Evolutionary conservation across 495 filamentous ascomycete species (phyloP).

Genomic region (Patellaria atrata): DNA sequence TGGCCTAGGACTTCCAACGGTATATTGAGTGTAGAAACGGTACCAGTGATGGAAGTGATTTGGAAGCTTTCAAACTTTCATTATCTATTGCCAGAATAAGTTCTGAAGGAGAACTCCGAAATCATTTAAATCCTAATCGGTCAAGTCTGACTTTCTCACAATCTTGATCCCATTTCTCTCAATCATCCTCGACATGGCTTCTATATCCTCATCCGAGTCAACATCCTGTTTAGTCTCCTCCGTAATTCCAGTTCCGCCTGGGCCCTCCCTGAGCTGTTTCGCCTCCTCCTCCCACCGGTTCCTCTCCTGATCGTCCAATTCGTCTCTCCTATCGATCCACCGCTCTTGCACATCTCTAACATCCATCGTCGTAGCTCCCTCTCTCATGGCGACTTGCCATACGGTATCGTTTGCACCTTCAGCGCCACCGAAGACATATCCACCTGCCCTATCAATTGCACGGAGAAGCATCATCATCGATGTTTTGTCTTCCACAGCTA

Average conservation of each 20-base stretch:
- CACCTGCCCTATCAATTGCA: slow-evolving; percentile 77
- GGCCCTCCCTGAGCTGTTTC: slow-evolving; percentile 28
- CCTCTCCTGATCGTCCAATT: slow-evolving; percentile 68
- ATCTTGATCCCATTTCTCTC: slow-evolving; percentile 22
- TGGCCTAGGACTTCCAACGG: too few relatives aligned
- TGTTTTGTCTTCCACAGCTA: slow-evolving; percentile 90
- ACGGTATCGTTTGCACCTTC: slow-evolving; percentile 85
- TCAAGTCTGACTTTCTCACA: too few relatives aligned
- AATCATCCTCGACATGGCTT: slow-evolving; percentile 17
- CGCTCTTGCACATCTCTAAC: slow-evolving; percentile 82
- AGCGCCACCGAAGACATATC: slow-evolving; percentile 82
- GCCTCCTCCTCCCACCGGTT: slow-evolving; percentile 53
- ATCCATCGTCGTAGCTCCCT: slow-evolving; percentile 65
- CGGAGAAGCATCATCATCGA: slow-evolving; percentile 85
- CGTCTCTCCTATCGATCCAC: slow-evolving; percentile 83
- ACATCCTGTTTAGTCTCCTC: slow-evolving; percentile 8
- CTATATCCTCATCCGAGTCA: too few relatives aligned
- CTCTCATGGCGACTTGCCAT: slow-evolving; percentile 88
- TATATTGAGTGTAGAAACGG: too few relatives aligned
- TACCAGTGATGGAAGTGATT: too few relatives aligned
- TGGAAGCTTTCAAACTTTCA: too few relatives aligned
- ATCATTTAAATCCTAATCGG: too few relatives aligned
- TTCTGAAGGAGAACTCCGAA: too few relatives aligned
- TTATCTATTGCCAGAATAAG: too few relatives aligned
- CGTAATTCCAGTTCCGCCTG: slow-evolving; percentile 21